Evolutionary conservation across 2,329 filamentous ascomycete species (phyloP).

Genomic region (Diplodia scrobiculata): DNA sequence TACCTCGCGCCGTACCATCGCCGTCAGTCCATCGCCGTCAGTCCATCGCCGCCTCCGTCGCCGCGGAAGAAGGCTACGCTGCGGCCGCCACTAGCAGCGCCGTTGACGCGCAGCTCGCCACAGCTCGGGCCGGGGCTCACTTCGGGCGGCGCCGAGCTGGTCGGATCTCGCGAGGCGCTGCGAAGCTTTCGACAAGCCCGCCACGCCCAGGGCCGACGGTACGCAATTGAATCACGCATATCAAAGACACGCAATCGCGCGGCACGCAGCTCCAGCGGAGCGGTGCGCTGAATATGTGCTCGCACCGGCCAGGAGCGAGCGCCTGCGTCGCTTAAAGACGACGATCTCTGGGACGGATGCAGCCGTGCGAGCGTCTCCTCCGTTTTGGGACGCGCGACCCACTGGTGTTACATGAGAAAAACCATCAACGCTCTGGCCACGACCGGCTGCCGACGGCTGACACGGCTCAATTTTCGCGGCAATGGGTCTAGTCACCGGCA

Average conservation of each 20-base stretch:
- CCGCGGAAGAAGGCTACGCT: neutral
- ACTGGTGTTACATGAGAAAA: slow-evolving; percentile 29
- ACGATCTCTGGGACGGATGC: slow-evolving; percentile 9
- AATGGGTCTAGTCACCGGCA: slow-evolving; percentile 12
- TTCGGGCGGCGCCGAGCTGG: neutral
- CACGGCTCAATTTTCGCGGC: slow-evolving; percentile 22
- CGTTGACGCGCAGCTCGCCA: slow-evolving; percentile 17
- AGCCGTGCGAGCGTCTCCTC: slow-evolving; percentile 21
- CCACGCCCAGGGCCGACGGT: slow-evolving; percentile 1
- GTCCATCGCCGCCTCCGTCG: neutral
- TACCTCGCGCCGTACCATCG: slow-evolving; percentile 5
- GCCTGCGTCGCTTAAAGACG: slow-evolving; percentile 12
- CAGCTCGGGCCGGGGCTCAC: slow-evolving; percentile 23
- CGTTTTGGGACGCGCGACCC: slow-evolving; percentile 24
- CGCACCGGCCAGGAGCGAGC: slow-evolving; percentile 12
- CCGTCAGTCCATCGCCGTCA: neutral
- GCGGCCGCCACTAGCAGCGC: neutral
- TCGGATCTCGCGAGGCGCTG: slow-evolving; percentile 2
- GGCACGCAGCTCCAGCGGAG: slow-evolving; percentile 10
- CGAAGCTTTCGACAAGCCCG: slow-evolving; percentile 25
- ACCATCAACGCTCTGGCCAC: slow-evolving; percentile 16
- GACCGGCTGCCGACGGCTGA: slow-evolving; percentile 3
- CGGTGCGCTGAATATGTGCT: neutral
- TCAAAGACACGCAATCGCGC: neutral
- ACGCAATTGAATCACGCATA: slow-evolving; percentile 19